phyloP scores from a whole-genome alignment of 305 asterid genomes.

The Solanum aculeatissimum region DNA sequence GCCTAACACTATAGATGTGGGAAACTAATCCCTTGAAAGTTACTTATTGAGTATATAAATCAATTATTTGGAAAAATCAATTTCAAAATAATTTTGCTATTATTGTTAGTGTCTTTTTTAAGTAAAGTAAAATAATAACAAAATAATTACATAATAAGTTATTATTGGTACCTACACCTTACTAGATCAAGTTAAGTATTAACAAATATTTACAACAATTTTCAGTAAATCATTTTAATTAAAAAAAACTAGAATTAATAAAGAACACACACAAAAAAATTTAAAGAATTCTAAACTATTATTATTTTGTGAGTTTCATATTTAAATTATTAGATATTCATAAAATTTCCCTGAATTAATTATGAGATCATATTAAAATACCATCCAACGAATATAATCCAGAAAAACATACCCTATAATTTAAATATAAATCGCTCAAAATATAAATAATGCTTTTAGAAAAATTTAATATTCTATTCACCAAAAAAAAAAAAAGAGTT shows the following conservation, averaged over 20 bases:
- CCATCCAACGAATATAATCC: neutral
- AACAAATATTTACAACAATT: no score
- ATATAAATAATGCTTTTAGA: neutral
- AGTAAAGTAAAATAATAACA: neutral
- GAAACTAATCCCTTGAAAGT: neutral
- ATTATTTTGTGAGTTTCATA: no score
- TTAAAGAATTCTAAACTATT: neutral
- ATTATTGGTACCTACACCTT: neutral
- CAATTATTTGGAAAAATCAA: neutral
- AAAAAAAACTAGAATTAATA: no score
- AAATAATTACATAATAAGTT: neutral
- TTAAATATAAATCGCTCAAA: neutral
- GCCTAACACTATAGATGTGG: no score
- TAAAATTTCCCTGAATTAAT: neutral
- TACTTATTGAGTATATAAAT: neutral
- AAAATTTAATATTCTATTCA: neutral
- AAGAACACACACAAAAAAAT: no score
- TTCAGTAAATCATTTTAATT: no score
- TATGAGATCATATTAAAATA: no score
- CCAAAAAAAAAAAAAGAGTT: neutral
- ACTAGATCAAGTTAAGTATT: no score
- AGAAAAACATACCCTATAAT: neutral
- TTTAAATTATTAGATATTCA: neutral
- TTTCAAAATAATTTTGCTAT: neutral
- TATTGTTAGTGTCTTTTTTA: neutral